These are phyloP conservation scores for Ascochyta viciae-villosae DNA, from an alignment of 2,329 filamentous ascomycete genomes.

Conservation along the genomic window DNA sequence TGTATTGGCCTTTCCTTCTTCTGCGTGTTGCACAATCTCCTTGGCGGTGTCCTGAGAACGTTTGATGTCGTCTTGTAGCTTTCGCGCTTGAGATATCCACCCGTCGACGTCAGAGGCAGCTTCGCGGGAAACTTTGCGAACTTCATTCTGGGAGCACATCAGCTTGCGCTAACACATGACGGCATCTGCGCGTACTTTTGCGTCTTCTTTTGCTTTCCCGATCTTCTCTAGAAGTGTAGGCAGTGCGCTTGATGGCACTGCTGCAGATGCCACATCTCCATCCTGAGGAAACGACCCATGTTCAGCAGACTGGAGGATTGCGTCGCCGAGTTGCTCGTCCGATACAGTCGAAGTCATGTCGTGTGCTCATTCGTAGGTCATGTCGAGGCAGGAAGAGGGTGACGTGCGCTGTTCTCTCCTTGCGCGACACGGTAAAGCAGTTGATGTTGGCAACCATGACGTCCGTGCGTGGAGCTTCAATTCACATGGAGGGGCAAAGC, in stretches of 20 bases:
- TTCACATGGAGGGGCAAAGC: constrained; percentile 15
- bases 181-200: constrained; percentile 54
- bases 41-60: constrained; percentile 79
- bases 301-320: constrained; percentile 69
- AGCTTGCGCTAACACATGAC: neutral
- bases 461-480: constrained; percentile 20
- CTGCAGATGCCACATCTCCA: constrained; percentile 62
- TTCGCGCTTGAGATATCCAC: constrained; percentile 86
- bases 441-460: constrained; percentile 13
- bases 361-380: constrained; percentile 20
- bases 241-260: constrained; percentile 58
- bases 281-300: constrained; percentile 64
- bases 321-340: constrained; percentile 59
- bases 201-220: constrained; percentile 58
- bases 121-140: constrained; percentile 77
- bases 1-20: constrained; percentile 70
- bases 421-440: constrained; percentile 15
- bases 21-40: constrained; percentile 80
- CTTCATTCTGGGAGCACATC: constrained; percentile 63
- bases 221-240: constrained; percentile 60
- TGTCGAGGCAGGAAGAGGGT: constrained; percentile 17
- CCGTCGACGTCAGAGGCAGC: constrained; percentile 80
- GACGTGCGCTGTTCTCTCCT: constrained; percentile 8
- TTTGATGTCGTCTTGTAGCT: constrained; percentile 84
- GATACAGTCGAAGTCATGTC: constrained; percentile 41